Evolutionary conservation across 1,139 yeast species (phyloP), one percentile per base, ranked within the genome.

Genomic region (Magnusiomyces suaveolens): DNA sequence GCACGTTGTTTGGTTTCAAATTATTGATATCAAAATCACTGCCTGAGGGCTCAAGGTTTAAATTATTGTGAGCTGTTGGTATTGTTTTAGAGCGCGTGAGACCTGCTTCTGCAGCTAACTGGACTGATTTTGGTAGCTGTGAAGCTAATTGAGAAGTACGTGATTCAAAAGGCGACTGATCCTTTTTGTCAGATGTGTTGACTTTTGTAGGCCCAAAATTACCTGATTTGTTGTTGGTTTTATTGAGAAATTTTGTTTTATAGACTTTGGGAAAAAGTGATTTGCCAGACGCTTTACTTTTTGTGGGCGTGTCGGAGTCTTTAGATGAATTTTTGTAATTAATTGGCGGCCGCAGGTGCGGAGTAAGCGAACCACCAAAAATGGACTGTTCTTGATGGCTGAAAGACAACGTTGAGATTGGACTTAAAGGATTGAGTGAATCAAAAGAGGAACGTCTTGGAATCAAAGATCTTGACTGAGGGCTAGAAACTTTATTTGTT

Each of bases 311-410:
- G 14, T n/a, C 24, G 25, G 4, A 20, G 25, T 8, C 2, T 4
- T 4, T 41, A n/a, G 8, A 18, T 10, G 44, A 6, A 21, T 41
- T 41, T 6, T n/a, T n/a, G 4, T n/a, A 3, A 25, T 41, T 41
- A 20, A 41, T 41, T 41, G 44, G 44, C 44, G 44, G 44, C 44
- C 44, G 44, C 44, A 41, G n/a, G 44, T 21, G 44, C 44, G 44
- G 44, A 20, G 44, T 41, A 21, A 41, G 44, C 44, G 44, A 21
- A n/a, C 44, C 25, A 41, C 44, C 44, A 41, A 41, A 41, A 8
- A 41, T 41, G 18, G 44, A 41, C 25, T 41, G 44, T 41, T 41
- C 14, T 21, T 41, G 25, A n/a, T 18, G 20, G n/a, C 20, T 41
- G 25, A 41, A 41, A 8, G 44, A 18, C 44, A 41, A 41, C 44